These are phyloP conservation scores for Sorghum bicolor DNA, from an alignment of 176 grass and related monocot genomes.

Conservation along the genomic window Sorghum_bicolor_NCBIv3 NC_012871.2:70809001-70809500, in stretches of 20 bases:
- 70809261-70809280: not conserved
- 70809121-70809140: not conserved
- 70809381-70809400: not conserved
- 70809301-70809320: not conserved
- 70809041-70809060: no score
- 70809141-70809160: not conserved
- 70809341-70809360: not conserved
- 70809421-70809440: no score
- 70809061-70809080: not conserved
- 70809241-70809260: not conserved
- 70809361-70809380: not conserved
- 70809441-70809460: no score
- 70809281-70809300: not conserved
- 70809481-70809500: no score
- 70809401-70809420: no score
- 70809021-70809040: no score
- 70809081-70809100: not conserved
- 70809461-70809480: no score
- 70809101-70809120: not conserved
- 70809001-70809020: no score
- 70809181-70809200: not conserved
- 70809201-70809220: not conserved
- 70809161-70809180: conserved; percentile 1
- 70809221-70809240: not conserved
- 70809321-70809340: not conserved